Conservation (phyloP, 2,329 filamentous ascomycete species). For the Colletotrichum lupini region DNA sequence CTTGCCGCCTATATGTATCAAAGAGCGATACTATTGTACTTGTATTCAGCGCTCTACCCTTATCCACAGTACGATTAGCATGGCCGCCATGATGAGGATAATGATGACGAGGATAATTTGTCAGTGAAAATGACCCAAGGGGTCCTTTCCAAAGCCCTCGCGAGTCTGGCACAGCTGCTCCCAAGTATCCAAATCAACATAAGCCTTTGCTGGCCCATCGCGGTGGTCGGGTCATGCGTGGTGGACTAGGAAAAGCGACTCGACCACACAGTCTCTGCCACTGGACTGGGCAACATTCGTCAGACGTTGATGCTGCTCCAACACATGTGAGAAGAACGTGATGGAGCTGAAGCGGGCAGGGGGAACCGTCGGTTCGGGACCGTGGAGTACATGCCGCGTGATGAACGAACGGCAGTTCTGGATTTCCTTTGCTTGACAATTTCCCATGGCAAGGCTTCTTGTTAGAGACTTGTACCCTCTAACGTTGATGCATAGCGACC, state of each 20-base stretch:
- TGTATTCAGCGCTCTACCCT: neutral
- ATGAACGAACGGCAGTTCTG: neutral
- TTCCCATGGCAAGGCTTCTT: too few relatives aligned
- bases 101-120: neutral
- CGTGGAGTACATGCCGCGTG: neutral
- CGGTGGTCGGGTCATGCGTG: neutral
- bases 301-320: neutral
- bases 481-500: neutral
- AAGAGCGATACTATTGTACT: neutral
- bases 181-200: neutral
- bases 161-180: neutral
- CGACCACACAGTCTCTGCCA: neutral
- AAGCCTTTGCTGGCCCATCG: neutral
- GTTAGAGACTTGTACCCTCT: neutral
- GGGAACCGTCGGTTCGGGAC: neutral
- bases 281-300: neutral
- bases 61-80: too few relatives aligned
- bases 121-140: neutral
- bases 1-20: neutral
- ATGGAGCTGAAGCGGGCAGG: neutral
- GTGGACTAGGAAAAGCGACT: neutral
- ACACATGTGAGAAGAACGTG: neutral
- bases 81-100: too few relatives aligned
- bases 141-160: neutral
- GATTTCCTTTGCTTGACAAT: neutral